Conservation (phyloP, 768 basidiomycete genomes). For the Hydnum rufescens region DNA sequence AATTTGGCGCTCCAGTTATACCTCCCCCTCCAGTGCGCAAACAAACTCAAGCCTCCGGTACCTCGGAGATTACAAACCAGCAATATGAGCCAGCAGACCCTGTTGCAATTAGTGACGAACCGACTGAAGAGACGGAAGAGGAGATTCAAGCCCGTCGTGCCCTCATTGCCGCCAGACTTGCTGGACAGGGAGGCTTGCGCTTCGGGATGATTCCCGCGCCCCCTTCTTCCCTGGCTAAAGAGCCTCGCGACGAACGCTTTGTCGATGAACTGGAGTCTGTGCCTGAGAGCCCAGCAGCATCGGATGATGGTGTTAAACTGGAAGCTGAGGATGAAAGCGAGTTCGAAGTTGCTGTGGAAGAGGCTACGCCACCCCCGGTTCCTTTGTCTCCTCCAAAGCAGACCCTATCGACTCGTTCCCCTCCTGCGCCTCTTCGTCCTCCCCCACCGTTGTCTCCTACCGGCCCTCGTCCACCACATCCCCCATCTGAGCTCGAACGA, state of each 20-base stretch:
- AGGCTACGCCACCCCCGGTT: slow-evolving; percentile 13
- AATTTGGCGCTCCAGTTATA: slow-evolving; percentile 27
- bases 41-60: slow-evolving; percentile 2
- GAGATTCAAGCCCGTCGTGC: slow-evolving; percentile 22
- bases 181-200: slow-evolving; percentile 36
- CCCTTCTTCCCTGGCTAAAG: slow-evolving; percentile 12
- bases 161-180: slow-evolving; percentile 34
- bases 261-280: slow-evolving; percentile 20
- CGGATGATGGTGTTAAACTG: slow-evolving; percentile 42
- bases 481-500: too few relatives aligned
- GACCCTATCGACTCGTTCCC: neutral
- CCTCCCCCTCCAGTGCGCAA: slow-evolving; percentile 29
- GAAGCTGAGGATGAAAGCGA: slow-evolving; percentile 62
- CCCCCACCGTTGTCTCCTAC: neutral
- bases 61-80: slow-evolving; percentile 8
- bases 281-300: slow-evolving; percentile 21
- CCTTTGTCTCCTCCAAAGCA: slow-evolving; percentile 11
- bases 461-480: neutral
- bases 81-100: neutral
- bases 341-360: slow-evolving; percentile 18
- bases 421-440: neutral
- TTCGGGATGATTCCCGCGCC: slow-evolving; percentile 32
- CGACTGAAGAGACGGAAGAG: slow-evolving; percentile 33
- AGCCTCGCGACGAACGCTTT: slow-evolving; percentile 4
- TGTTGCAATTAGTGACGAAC: slow-evolving; percentile 10